Evolutionary conservation across 345 rosid species (phyloP), one percentile per base, ranked within the genome.

Genomic region (Hibiscus mutabilis): DNA sequence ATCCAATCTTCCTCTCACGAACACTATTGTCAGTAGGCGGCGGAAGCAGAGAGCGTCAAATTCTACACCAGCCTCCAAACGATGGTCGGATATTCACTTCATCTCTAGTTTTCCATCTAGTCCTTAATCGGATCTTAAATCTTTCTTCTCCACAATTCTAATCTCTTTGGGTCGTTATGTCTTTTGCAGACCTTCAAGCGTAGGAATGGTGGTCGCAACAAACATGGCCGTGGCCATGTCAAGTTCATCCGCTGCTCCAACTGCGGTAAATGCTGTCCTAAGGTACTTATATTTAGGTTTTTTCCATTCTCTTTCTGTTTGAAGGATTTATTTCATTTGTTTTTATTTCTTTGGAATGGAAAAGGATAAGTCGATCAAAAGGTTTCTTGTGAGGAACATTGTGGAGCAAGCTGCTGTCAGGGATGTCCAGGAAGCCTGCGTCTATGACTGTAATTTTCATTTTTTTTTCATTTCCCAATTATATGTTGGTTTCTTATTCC

Each of bases 211-310:
- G 98, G 97, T 5, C 88, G 98, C 62, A 94, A 91, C 93, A 94
- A 94, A 87, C 97, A 94, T 77, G 96, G 97, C 75, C 85, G 97
- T 2, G 98, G 97, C 4, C 98, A 94, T 21, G 91, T 87, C 37
- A 91, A 94, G 64, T 89, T 89, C 78, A 87, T 94, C 60, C 86
- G 97, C 66, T 94, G 98, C 86, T 91, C 98, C 68, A 94, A 94
- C 81, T 94, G 98, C 63, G 98, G 96, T 15, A 94, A 94, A 63
- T 91, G 97, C 75, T 94, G 98, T 78, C 97, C 98, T 0, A 93
- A 93, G 85, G 97, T 85, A 56, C 46, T 73, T 27, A 13, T 3
- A 5, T 44, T 14, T 37, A 11, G 0, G 24, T 51, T 53, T 33
- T 6, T 33, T 33, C 7, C 8, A 33, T 33, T 33, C 37, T 22